Percentiles rank a stretch among this genome's conserved stretches.
phyloP scores from a whole-genome alignment of 768 basidiomycete species.

The Russula sp. region DNA sequence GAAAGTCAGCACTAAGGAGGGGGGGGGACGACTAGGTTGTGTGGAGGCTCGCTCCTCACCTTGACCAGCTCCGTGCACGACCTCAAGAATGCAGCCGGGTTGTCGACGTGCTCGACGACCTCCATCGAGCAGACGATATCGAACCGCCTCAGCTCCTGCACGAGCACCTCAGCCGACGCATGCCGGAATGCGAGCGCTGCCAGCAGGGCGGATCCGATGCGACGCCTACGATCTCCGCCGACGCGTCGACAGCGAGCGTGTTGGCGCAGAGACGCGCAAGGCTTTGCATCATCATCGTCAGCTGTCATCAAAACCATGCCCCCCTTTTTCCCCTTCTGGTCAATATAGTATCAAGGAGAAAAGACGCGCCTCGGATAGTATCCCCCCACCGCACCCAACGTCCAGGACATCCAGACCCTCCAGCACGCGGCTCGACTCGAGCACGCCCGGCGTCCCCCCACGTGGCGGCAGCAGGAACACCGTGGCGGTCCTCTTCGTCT shows the following conservation, averaged over 20 bases:
- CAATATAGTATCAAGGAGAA: not conserved
- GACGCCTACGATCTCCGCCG: conserved; percentile 77
- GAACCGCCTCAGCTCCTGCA: conserved; percentile 58
- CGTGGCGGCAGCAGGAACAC: conserved; percentile 7
- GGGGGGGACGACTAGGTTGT: not conserved
- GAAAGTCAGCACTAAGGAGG: not conserved
- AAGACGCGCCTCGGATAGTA: conserved; percentile 75
- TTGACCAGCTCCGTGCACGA: conserved; percentile 79
- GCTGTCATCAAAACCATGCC: no score
- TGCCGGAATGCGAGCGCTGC: conserved; percentile 58
- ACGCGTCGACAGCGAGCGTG: conserved; percentile 92
- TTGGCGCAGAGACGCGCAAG: conserved; percentile 81
- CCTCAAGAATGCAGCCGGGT: conserved; percentile 77
- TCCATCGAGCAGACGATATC: conserved; percentile 99
- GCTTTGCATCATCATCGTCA: conserved; percentile 43
- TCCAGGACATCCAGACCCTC: conserved; percentile 72
- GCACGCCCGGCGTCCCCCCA: conserved; percentile 21
- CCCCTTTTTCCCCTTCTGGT: no score
- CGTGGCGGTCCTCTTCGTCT: conserved; percentile 30
- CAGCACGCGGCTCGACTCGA: conserved; percentile 36
- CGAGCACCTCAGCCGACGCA: conserved; percentile 66
- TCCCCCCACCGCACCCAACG: conserved; percentile 92
- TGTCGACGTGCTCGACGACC: conserved; percentile 95
- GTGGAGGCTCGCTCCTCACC: conserved; percentile 38
- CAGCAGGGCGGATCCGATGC: conserved; percentile 69